Evolutionary conservation across 2,329 filamentous ascomycete genomes (phyloP).

Genomic region (Fusarium longipes): DNA sequence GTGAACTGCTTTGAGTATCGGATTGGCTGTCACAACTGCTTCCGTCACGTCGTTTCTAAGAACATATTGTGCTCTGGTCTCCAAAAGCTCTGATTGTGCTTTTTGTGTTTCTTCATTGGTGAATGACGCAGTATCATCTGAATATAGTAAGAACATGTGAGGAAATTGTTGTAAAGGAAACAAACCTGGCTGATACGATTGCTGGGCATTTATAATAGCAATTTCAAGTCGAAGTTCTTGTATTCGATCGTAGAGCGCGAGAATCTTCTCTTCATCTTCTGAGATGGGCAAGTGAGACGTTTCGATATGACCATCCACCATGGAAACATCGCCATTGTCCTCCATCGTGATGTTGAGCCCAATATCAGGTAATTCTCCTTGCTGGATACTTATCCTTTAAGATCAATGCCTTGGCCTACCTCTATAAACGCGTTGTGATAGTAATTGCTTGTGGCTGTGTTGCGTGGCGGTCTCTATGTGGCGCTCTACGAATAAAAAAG

Average conservation of each 20-base stretch:
- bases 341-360: slow-evolving; percentile 40
- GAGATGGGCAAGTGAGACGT: slow-evolving; percentile 65
- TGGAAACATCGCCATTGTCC: slow-evolving; percentile 45
- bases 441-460: slow-evolving; percentile 30
- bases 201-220: slow-evolving; percentile 69
- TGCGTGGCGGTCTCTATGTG: slow-evolving; percentile 29
- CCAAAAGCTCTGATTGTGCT: slow-evolving; percentile 74
- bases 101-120: slow-evolving; percentile 64
- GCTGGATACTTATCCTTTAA: neutral
- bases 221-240: slow-evolving; percentile 79
- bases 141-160: slow-evolving; percentile 21
- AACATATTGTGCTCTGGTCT: slow-evolving; percentile 76
- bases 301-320: slow-evolving; percentile 50
- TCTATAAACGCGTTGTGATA: slow-evolving; percentile 12
- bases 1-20: slow-evolving; percentile 82
- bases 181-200: slow-evolving; percentile 52
- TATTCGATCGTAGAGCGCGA: slow-evolving; percentile 77
- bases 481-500: slow-evolving; percentile 35
- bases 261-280: slow-evolving; percentile 71
- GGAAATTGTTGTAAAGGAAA: neutral
- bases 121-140: slow-evolving; percentile 47
- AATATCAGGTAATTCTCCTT: neutral
- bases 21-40: slow-evolving; percentile 76
- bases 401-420: neutral
- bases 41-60: slow-evolving; percentile 76